Conservation (phyloP, 2,329 filamentous ascomycete species). For the Hypoxylon sp. region DNA sequence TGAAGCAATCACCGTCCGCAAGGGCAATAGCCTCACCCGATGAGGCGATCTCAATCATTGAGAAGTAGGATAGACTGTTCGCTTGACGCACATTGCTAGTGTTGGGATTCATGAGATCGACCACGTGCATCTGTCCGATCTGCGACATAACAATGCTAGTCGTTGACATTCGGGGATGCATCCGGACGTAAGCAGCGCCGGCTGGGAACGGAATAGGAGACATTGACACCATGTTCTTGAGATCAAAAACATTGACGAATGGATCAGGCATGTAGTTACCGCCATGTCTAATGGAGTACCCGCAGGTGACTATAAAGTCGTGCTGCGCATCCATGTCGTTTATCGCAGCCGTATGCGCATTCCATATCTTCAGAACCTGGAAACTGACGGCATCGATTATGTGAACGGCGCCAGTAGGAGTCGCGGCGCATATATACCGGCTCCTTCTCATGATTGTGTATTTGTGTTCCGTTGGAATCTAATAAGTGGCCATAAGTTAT, state of each 20-base stretch:
- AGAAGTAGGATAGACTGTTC: conserved; percentile 79
- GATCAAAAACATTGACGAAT: conserved; percentile 93
- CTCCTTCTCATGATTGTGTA: conserved; percentile 94
- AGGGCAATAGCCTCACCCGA: conserved; percentile 89
- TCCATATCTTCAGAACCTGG: conserved; percentile 86
- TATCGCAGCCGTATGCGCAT: conserved; percentile 87
- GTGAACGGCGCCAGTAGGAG: conserved; percentile 83
- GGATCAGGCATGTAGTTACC: conserved; percentile 87
- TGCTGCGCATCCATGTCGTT: conserved; percentile 98
- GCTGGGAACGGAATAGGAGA: conserved; percentile 93
- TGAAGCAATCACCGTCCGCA: conserved; percentile 80
- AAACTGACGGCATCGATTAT: conserved; percentile 86
- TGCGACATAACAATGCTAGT: conserved; percentile 95
- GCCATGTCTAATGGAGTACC: conserved; percentile 86
- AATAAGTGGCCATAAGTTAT: conserved; percentile 49
- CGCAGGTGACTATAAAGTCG: conserved; percentile 95
- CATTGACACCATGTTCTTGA: conserved; percentile 89
- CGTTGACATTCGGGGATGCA: conserved; percentile 96
- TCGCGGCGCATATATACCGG: conserved; percentile 92
- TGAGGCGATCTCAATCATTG: conserved; percentile 85
- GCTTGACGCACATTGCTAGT: conserved; percentile 87
- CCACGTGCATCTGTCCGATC: conserved; percentile 92
- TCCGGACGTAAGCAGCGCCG: conserved; percentile 92
- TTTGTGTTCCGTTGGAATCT: conserved; percentile 78
- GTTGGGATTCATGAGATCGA: conserved; percentile 94